phyloP scores from a whole-genome alignment of 179 eudicot genomes.

The Vitellaria paradoxa region DNA sequence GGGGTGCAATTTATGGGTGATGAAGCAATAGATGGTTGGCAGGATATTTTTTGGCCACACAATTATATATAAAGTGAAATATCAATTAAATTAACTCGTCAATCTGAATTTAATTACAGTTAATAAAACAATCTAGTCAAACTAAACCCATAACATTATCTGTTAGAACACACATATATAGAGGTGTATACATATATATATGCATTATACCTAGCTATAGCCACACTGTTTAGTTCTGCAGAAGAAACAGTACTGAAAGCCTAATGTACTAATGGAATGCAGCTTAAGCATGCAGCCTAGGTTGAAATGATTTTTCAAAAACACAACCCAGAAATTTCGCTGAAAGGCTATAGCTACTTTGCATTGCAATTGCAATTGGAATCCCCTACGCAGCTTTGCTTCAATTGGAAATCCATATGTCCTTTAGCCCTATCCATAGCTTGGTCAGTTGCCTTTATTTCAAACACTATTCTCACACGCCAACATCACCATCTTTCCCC shows the following conservation, averaged over 20 bases:
- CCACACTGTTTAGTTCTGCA: not conserved
- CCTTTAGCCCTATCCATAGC: not conserved
- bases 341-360: conserved; percentile 2
- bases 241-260: conserved; percentile 5
- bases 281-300: not conserved
- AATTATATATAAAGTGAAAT: no score
- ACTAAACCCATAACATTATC: no score
- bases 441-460: conserved; percentile 10
- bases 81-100: no score
- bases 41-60: no score
- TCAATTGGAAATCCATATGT: conserved; percentile 2
- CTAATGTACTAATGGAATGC: not conserved
- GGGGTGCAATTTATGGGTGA: no score
- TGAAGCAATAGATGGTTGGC: no score
- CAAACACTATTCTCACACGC: not conserved
- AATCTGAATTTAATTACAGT: no score
- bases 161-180: no score
- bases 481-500: not conserved
- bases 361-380: conserved; percentile 8
- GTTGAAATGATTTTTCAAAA: conserved; percentile 9
- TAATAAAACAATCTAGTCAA: no score
- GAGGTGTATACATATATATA: no score
- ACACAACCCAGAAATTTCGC: conserved; percentile 10
- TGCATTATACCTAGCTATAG: not conserved
- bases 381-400: conserved; percentile 11